Evolutionary conservation across 1,284 basidiomycete genomes (phyloP).

Genomic region (Ceratobasidium sp.): DNA sequence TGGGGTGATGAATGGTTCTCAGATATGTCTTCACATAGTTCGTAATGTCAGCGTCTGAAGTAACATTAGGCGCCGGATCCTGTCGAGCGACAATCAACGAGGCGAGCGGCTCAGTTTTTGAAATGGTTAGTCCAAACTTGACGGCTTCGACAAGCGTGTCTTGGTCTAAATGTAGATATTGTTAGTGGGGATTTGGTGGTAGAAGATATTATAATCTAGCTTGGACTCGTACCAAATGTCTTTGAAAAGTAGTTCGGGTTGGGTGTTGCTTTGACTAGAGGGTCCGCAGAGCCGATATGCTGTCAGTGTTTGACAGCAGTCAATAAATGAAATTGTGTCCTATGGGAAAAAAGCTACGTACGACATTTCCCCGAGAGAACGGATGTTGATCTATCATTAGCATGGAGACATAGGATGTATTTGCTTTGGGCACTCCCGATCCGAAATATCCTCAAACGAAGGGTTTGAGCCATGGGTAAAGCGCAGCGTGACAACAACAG

Average conservation of each 20-base stretch:
- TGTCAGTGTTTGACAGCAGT: background rate
- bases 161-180: conserved; percentile 48
- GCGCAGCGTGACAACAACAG: background rate
- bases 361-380: conserved; percentile 48
- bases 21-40: conserved; percentile 28
- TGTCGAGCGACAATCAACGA: conserved; percentile 35
- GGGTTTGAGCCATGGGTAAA: no score
- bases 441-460: conserved; percentile 13
- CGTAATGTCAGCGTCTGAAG: conserved; percentile 29
- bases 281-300: conserved; percentile 32
- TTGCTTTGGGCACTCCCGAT: conserved; percentile 47
- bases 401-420: conserved; percentile 50
- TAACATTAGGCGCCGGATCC: conserved; percentile 30
- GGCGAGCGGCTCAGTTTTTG: conserved; percentile 42
- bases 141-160: conserved; percentile 53
- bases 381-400: conserved; percentile 56
- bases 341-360: background rate
- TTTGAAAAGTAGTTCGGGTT: conserved; percentile 32
- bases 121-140: conserved; percentile 50
- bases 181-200: background rate
- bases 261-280: background rate
- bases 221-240: background rate
- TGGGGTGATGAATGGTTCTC: conserved; percentile 48
- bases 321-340: background rate
- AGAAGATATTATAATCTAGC: background rate